phyloP scores from a whole-genome alignment of 2,329 filamentous ascomycete species.

The Helotiales sp. region DNA sequence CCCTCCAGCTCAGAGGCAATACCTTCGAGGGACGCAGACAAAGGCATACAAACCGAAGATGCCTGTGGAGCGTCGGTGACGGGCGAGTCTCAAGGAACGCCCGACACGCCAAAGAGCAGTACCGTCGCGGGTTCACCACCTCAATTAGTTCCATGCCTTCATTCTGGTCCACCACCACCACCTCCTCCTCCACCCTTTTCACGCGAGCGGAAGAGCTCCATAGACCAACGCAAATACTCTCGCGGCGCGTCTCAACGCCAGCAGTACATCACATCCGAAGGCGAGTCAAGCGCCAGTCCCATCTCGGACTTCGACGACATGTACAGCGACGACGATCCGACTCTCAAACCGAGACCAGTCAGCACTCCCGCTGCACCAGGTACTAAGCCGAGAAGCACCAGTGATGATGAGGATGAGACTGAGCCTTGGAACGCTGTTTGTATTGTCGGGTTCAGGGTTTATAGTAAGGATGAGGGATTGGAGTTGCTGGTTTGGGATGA shows the following conservation, averaged over 20 bases:
- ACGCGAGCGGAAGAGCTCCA: conserved; percentile 9
- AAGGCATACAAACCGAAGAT: conserved; percentile 36
- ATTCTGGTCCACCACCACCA: conserved; percentile 23
- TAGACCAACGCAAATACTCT: background rate
- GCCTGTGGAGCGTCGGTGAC: conserved; percentile 13
- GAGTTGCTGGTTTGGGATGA: conserved; percentile 35
- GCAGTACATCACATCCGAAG: conserved; percentile 47
- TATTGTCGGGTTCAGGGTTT: conserved; percentile 49
- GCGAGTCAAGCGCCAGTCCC: conserved; percentile 64
- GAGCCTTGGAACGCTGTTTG: conserved; percentile 52
- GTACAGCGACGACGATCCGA: conserved; percentile 63
- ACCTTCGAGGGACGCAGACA: conserved; percentile 30
- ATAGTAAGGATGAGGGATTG: conserved; percentile 51
- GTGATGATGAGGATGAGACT: conserved; percentile 43
- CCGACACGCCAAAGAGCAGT: conserved; percentile 35
- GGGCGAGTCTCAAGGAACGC: conserved; percentile 32
- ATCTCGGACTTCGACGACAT: conserved; percentile 64
- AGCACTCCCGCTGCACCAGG: conserved; percentile 26
- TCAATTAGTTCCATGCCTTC: conserved; percentile 3
- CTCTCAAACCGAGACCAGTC: conserved; percentile 52
- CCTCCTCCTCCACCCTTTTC: conserved; percentile 27
- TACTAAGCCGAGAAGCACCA: conserved; percentile 35
- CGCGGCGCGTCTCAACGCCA: conserved; percentile 37
- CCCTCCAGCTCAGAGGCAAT: background rate
- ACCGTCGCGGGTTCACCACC: conserved; percentile 21